Evolutionary conservation across 192 early-diverging fungal genomes (phyloP), one percentile per base, ranked within the genome.

Genomic region (Backusella westeae): DNA sequence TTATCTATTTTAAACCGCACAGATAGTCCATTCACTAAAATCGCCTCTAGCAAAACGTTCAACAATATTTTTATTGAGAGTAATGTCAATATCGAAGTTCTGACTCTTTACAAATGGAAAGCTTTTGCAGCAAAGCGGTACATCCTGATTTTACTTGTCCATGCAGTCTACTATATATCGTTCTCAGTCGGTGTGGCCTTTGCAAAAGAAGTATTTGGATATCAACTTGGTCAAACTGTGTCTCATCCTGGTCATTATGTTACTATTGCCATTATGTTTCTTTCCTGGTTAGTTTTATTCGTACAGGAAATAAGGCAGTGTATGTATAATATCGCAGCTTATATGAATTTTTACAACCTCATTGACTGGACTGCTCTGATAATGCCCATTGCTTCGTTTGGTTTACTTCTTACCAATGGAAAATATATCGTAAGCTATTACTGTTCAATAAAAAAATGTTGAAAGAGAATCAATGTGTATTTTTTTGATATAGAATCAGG

Each of bases 71-170:
- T 71, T 71, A 0, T 26, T 0, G 38, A 68, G 2, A 53, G 59
- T 1, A 59, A 74, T 23, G n/a, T 59, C 23, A 21, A 66, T 7
- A 63, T 74, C 2, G 73, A 65, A 41, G 29, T 39, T 14, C 2
- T 74, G 36, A 23, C 65, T 15, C 0, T 53, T 38, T 74, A 74
- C 35, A 74, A 74, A 19, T 74, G 73, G 73, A 56, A 7, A 21
- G 29, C n/a, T 4, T 74, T 67, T 42, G 39, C 63, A 1, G 19
- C 15, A 26, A 32, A 17, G 17, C 44, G 56, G 0, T 74, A 46
- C 10, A 17, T 38, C 6, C 7, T 66, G 23, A 74, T 74, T 14
- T 42, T 26, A 10, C 44, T 74, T 2, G 23, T 74, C 4, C 56
- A 74, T 15, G 36, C 36, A 0, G 17, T 41, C 0, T 74, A 74